A percentile compares a stretch with the other conserved stretches of the same genome.
phyloP scores from a whole-genome alignment of 768 basidiomycete genomes.

The Termitomyces sp. region DNA sequence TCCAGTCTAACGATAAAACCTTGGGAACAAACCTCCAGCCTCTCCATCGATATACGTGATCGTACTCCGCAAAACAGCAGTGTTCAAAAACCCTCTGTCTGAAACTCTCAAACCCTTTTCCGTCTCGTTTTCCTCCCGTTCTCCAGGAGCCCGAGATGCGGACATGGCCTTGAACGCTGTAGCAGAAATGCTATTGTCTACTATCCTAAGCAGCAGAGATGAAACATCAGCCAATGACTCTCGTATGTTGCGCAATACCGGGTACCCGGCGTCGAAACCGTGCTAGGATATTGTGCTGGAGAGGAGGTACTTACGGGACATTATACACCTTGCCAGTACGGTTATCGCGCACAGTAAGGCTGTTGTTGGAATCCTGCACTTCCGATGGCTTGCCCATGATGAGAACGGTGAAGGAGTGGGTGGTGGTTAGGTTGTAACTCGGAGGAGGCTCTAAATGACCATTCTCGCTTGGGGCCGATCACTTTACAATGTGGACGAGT shows the following conservation, averaged over 20 bases:
- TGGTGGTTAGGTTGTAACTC: not conserved
- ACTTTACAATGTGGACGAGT: not conserved
- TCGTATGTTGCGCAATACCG: not conserved
- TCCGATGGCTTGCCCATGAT: slow-evolving; percentile 15
- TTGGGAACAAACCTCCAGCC: slow-evolving; percentile 50
- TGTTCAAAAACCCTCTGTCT: slow-evolving; percentile 81
- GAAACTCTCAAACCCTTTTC: slow-evolving; percentile 74
- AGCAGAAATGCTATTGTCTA: slow-evolving; percentile 73
- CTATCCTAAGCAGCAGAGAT: slow-evolving; percentile 44
- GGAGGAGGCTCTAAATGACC: slow-evolving; percentile 1
- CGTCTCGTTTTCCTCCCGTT: slow-evolving; percentile 78
- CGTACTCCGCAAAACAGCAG: slow-evolving; percentile 70
- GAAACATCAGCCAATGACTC: not conserved
- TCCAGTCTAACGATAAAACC: not conserved
- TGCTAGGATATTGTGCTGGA: not conserved
- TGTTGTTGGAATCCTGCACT: slow-evolving; percentile 18
- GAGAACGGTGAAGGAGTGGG: not conserved
- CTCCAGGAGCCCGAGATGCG: slow-evolving; percentile 49
- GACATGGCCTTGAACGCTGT: slow-evolving; percentile 76
- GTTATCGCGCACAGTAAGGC: slow-evolving; percentile 73
- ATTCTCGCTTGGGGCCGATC: slow-evolving; percentile 2
- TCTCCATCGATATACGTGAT: slow-evolving; percentile 94
- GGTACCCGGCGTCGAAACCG: not conserved
- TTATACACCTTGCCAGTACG: slow-evolving; percentile 76
- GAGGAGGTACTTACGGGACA: slow-evolving; percentile 51